These are phyloP conservation scores for Boletus speciosus DNA, from an alignment of 768 basidiomycete genomes.

Conservation along the genomic window DNA sequence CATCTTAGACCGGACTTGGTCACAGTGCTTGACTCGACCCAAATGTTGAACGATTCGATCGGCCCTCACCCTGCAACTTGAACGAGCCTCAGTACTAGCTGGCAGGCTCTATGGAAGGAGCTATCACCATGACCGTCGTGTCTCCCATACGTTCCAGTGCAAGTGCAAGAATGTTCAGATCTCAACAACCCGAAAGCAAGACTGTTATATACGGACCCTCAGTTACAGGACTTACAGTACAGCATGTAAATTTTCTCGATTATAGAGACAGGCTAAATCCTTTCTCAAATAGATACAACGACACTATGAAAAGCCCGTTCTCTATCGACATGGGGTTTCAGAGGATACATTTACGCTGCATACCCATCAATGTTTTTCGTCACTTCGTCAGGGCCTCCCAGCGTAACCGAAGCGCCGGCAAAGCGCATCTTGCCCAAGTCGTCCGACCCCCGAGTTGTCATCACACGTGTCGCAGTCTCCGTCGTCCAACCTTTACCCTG, in stretches of 20 bases:
- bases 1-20: neutral
- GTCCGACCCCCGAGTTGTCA: neutral
- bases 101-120: neutral
- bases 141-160: neutral
- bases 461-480: neutral
- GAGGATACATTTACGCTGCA: neutral
- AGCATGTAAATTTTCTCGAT: too few relatives aligned
- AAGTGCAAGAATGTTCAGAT: neutral
- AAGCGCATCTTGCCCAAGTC: neutral
- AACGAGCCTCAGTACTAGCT: neutral
- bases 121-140: neutral
- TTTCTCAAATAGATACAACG: neutral
- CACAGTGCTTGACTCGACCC: neutral
- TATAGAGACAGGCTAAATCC: too few relatives aligned
- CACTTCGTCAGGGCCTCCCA: neutral
- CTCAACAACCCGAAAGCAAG: neutral
- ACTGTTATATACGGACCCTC: too few relatives aligned
- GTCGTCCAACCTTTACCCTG: slow-evolving; percentile 8
- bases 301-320: too few relatives aligned
- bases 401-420: neutral
- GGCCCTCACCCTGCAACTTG: neutral
- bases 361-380: neutral
- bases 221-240: too few relatives aligned
- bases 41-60: neutral
- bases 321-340: neutral